These are phyloP conservation scores for Leptographium wingfieldii DNA, from an alignment of 2,329 filamentous ascomycete genomes.

Conservation along the genomic window DNA sequence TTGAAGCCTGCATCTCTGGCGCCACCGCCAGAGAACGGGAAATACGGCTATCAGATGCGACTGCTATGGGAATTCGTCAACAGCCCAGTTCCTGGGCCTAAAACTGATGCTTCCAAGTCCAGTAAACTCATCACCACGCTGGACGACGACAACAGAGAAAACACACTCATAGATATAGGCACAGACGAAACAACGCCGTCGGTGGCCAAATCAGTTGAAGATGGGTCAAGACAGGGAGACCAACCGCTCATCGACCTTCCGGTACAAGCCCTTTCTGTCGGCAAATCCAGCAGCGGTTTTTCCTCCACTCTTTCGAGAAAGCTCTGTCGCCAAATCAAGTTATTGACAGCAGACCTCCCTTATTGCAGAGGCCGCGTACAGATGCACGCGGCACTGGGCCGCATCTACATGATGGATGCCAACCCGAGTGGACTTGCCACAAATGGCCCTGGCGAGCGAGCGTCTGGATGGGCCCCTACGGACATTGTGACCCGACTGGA, in stretches of 20 bases:
- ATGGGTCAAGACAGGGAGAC: not conserved
- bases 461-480: slow-evolving; percentile 14
- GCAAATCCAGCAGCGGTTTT: not conserved
- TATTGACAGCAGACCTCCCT: slow-evolving; percentile 10
- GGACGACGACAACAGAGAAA: not conserved
- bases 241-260: not conserved
- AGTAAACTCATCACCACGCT: slow-evolving; percentile 4
- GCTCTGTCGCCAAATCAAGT: not conserved
- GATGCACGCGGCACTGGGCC: slow-evolving; percentile 18
- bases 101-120: not conserved
- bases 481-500: slow-evolving; percentile 11
- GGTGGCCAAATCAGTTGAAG: not conserved
- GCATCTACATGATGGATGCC: slow-evolving; percentile 15
- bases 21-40: not conserved
- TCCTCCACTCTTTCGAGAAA: not conserved
- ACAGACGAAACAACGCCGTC: not conserved
- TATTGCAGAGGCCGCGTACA: slow-evolving; percentile 14
- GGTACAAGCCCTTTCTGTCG: not conserved
- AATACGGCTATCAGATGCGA: slow-evolving; percentile 7
- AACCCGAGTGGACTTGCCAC: slow-evolving; percentile 13
- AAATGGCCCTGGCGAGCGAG: slow-evolving; percentile 11
- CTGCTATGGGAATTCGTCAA: slow-evolving; percentile 9
- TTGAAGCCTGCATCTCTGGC: not conserved
- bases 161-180: not conserved
- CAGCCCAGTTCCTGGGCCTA: not conserved